Percentiles rank a stretch among this genome's conserved stretches.
Conservation (phyloP, 106 monocot species). For the Agapanthus africanus region DNA sequence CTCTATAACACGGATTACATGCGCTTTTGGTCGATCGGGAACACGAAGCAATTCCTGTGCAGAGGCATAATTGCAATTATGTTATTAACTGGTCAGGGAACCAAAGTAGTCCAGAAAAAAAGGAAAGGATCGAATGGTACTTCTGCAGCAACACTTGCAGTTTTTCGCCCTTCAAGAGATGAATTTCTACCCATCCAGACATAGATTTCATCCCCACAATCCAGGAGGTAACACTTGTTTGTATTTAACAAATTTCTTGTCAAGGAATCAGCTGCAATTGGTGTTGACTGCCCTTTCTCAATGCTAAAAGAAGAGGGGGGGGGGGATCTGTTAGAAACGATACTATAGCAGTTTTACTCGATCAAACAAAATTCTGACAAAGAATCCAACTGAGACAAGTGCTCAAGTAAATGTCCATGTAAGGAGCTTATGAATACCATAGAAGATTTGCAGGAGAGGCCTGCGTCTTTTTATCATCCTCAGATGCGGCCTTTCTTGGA, state of each 20-base stretch:
- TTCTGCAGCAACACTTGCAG: constrained; percentile 70
- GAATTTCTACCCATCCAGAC: constrained; percentile 90
- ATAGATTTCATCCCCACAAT: constrained; percentile 76
- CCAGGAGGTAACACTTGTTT: constrained; percentile 76
- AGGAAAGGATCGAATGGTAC: constrained; percentile 26
- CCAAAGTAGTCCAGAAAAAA: neutral
- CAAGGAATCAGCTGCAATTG: constrained; percentile 47
- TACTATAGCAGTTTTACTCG: too few species aligned
- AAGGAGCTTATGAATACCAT: constrained; percentile 31
- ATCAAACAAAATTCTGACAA: too few species aligned
- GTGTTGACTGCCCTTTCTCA: constrained; percentile 42
- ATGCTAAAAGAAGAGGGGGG: constrained; percentile 35
- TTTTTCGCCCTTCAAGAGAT: constrained; percentile 80
- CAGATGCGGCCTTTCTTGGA: constrained; percentile 53
- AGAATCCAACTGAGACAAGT: too few species aligned
- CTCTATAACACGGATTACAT: constrained; percentile 71
- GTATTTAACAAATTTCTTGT: constrained; percentile 62
- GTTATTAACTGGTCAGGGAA: neutral
- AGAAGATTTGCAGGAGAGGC: constrained; percentile 38
- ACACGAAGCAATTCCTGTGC: constrained; percentile 49
- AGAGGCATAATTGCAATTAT: neutral
- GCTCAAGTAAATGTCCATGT: neutral
- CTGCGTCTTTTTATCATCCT: constrained; percentile 25
- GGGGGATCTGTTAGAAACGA: too few species aligned
- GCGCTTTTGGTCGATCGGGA: constrained; percentile 40